Evolutionary conservation across 1,284 basidiomycete species (phyloP).

Genomic region (Trichosporon asahii): DNA sequence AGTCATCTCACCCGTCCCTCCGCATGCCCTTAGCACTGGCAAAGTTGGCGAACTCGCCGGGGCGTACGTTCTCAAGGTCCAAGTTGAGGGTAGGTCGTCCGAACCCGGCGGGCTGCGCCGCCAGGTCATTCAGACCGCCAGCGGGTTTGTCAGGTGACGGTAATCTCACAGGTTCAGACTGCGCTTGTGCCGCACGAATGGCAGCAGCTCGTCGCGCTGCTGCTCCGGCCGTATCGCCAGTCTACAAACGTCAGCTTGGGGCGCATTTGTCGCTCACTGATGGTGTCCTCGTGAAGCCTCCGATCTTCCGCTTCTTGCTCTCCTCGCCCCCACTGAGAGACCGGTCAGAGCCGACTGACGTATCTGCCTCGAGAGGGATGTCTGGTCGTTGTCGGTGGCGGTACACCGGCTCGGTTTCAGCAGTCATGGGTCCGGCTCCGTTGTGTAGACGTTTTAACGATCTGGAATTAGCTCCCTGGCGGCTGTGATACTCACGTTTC

Average conservation of each 20-base stretch:
- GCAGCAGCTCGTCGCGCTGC: constrained; percentile 29
- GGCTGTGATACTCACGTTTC: constrained; percentile 16
- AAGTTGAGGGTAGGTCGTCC: constrained; percentile 13
- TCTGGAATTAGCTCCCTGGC: constrained; percentile 9
- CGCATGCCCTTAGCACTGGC: constrained; percentile 44
- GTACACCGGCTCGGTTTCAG: constrained; percentile 26
- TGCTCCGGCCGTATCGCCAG: not conserved
- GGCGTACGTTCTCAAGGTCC: constrained; percentile 16
- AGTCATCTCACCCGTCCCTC: constrained; percentile 27
- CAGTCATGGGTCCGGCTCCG: not conserved
- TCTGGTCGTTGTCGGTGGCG: constrained; percentile 46
- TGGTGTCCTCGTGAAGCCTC: not conserved
- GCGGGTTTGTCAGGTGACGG: constrained; percentile 37
- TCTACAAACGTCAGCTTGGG: not conserved
- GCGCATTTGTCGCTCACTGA: not conserved
- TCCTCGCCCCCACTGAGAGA: constrained; percentile 5
- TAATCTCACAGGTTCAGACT: not conserved
- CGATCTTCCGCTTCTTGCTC: constrained; percentile 17
- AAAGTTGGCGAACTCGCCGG: constrained; percentile 29
- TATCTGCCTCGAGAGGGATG: constrained; percentile 12
- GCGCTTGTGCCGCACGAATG: constrained; percentile 18
- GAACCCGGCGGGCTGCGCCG: constrained; percentile 24
- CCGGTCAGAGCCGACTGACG: not conserved
- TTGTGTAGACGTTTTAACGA: constrained; percentile 11
- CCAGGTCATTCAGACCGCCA: constrained; percentile 35